Conservation (phyloP, 228 moss, liverwort and hornwort species). For the Sphagnum fallax region DNA sequence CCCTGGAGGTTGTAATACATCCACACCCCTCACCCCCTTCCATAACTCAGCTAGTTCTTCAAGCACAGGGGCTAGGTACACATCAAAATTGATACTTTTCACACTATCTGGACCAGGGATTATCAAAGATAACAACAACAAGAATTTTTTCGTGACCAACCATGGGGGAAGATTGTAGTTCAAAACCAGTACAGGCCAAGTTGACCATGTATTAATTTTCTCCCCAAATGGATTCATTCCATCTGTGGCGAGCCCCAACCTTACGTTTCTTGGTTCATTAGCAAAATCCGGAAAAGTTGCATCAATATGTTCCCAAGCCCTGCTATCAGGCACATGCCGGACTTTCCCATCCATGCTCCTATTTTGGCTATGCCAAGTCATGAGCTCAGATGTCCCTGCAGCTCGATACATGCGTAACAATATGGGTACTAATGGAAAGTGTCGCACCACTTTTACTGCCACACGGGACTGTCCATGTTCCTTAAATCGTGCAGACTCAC, state of each 20-base stretch:
- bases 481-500: too few relatives aligned
- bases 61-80: background rate
- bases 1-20: too few relatives aligned
- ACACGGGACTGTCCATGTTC: too few relatives aligned
- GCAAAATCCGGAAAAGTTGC: background rate
- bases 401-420: background rate
- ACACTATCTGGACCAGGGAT: background rate
- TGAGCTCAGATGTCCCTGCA: background rate
- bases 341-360: background rate
- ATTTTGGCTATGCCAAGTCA: background rate
- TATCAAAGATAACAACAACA: background rate
- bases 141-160: conserved; percentile 1
- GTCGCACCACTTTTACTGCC: too few relatives aligned
- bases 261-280: background rate
- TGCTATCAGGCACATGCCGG: too few relatives aligned
- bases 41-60: background rate
- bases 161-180: background rate
- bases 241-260: background rate
- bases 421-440: background rate
- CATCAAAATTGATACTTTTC: background rate
- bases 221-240: background rate
- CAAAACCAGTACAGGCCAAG: background rate
- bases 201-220: background rate
- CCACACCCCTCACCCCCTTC: too few relatives aligned
- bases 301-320: conserved; percentile 1